Percentiles rank a stretch among this genome's conserved stretches.
These are phyloP conservation scores for Fusarium sp. DNA, from an alignment of 2,329 filamentous ascomycete species.

Conservation along the genomic window DNA sequence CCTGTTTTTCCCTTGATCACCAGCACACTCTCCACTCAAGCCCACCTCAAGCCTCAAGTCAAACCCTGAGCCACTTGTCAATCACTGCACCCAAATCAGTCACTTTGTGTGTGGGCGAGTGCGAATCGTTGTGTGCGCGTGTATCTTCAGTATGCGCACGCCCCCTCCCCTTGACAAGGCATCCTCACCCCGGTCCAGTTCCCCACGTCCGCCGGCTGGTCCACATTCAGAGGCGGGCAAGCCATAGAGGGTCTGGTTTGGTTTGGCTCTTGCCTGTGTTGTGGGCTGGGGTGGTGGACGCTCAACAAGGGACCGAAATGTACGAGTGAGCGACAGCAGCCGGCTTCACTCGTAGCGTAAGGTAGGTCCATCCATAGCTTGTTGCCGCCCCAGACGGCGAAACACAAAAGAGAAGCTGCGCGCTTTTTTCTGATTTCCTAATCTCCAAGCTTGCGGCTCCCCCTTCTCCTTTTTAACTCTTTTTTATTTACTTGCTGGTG, in stretches of 20 bases:
- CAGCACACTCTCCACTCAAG: conserved; percentile 10
- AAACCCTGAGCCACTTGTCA: conserved; percentile 15
- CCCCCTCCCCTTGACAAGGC: conserved; percentile 26
- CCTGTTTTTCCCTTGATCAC: conserved; percentile 10
- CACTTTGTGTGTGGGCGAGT: conserved; percentile 8
- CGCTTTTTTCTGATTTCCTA: conserved; percentile 37
- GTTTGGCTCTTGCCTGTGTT: conserved; percentile 15
- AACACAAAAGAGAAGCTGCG: conserved; percentile 43
- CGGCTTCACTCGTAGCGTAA: conserved; percentile 35
- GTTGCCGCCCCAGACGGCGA: conserved; percentile 27
- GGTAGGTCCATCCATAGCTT: neutral
- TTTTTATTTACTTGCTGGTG: conserved; percentile 4
- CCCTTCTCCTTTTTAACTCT: conserved; percentile 3
- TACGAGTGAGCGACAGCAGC: conserved; percentile 27
- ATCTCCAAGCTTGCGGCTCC: conserved; percentile 8
- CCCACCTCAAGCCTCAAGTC: conserved; percentile 22
- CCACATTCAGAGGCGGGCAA: conserved; percentile 19
- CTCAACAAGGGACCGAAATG: conserved; percentile 32
- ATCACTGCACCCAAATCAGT: conserved; percentile 23
- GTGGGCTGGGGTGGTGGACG: conserved; percentile 25
- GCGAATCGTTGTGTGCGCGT: conserved; percentile 16
- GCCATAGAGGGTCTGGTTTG: conserved; percentile 29
- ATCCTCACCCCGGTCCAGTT: conserved; percentile 27
- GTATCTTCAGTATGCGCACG: conserved; percentile 24
- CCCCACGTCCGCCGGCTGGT: conserved; percentile 29